phyloP scores from a whole-genome alignment of 805 yeast species.

The Lipomyces sp. region DNA sequence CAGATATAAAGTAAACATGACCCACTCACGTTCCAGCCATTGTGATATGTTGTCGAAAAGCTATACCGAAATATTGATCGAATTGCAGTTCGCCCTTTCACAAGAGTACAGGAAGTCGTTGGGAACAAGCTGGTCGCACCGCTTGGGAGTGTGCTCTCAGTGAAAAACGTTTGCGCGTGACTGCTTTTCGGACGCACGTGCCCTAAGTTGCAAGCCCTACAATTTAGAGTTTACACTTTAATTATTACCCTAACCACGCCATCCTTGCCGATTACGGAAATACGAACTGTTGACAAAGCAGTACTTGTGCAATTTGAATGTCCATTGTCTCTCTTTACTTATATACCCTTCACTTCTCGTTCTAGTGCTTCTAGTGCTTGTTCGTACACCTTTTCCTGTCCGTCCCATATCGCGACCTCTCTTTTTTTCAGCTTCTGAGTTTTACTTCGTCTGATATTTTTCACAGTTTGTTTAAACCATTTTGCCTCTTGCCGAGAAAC shows the following conservation, averaged over 20 bases:
- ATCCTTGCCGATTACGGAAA: no score
- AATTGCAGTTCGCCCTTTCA: no score
- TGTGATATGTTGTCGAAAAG: constrained; percentile 4
- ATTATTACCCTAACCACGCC: no score
- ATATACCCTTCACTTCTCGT: constrained; percentile 39
- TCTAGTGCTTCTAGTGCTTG: constrained; percentile 46
- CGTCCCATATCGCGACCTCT: constrained; percentile 36
- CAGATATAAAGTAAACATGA: no score
- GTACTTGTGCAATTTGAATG: no score
- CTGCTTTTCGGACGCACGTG: constrained; percentile 3
- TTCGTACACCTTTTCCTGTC: constrained; percentile 45
- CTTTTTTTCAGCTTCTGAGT: constrained; percentile 34
- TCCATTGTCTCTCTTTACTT: no score
- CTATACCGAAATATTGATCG: neutral
- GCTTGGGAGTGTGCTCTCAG: no score
- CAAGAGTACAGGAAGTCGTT: no score
- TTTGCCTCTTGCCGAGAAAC: constrained; percentile 76
- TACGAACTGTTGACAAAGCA: no score
- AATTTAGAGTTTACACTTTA: neutral
- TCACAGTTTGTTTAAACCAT: constrained; percentile 38
- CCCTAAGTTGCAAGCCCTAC: neutral
- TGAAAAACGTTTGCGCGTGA: neutral
- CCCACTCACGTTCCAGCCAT: constrained; percentile 28
- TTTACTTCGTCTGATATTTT: constrained; percentile 27
- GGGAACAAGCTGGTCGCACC: neutral